Conservation (phyloP, 441 rosid species). For the Mallotus repandus region DNA sequence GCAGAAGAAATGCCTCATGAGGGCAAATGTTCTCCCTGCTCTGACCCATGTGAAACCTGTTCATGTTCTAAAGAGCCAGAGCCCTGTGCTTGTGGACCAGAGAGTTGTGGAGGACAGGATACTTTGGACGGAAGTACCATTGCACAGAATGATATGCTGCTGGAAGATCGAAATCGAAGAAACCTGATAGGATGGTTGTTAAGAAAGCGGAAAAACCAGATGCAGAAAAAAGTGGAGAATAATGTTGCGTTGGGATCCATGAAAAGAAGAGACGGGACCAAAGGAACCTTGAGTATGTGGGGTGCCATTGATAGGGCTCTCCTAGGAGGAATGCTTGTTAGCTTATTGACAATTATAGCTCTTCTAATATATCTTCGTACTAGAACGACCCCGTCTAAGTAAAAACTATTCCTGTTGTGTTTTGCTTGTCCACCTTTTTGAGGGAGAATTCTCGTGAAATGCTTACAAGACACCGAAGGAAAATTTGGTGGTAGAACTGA, state of each 20-base stretch:
- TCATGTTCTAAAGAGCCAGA: conserved; percentile 45
- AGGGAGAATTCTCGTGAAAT: not conserved
- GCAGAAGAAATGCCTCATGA: conserved; percentile 23
- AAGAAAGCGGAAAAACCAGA: conserved; percentile 38
- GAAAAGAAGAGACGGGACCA: conserved; percentile 33
- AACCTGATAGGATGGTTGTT: conserved; percentile 52
- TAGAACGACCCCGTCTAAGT: conserved; percentile 28
- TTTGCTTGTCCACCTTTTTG: conserved; percentile 4
- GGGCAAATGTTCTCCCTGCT: conserved; percentile 33
- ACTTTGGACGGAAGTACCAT: conserved; percentile 24
- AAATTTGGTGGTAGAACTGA: not conserved
- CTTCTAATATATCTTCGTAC: conserved; percentile 45
- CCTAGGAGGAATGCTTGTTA: conserved; percentile 59
- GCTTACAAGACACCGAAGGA: not conserved
- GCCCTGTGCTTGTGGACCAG: conserved; percentile 46
- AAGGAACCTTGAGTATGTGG: conserved; percentile 36
- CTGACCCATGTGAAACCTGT: conserved; percentile 35
- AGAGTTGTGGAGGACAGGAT: conserved; percentile 45
- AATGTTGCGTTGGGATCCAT: conserved; percentile 22
- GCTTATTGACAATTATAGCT: conserved; percentile 53
- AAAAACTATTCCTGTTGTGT: conserved; percentile 5
- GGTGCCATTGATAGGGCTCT: conserved; percentile 53
- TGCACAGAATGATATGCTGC: conserved; percentile 22
- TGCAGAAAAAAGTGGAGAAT: conserved; percentile 28
- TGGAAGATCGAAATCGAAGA: conserved; percentile 32